Conservation (phyloP, 2,329 filamentous ascomycete genomes). For the Diaporthe batatas region DNA sequence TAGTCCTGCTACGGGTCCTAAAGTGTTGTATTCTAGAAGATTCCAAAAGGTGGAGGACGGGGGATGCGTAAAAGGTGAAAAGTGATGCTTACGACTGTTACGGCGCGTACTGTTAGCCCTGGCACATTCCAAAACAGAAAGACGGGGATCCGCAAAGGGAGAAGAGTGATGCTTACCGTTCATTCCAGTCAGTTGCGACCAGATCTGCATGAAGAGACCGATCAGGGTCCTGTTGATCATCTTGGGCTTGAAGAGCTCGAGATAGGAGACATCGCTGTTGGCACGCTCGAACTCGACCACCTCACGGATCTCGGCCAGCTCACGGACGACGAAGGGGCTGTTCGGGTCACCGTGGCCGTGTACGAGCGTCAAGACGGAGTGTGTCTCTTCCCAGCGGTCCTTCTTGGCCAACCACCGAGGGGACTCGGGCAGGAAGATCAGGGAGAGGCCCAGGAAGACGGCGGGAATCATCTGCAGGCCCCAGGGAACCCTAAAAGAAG, state of each 20-base stretch:
- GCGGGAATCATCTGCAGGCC: conserved; percentile 62
- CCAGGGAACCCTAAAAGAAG: conserved; percentile 65
- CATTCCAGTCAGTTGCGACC: conserved; percentile 74
- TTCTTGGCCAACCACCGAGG: conserved; percentile 65
- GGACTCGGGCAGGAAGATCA: conserved; percentile 61
- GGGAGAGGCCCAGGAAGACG: conserved; percentile 55
- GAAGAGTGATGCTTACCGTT: too few relatives aligned
- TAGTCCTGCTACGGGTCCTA: too few relatives aligned
- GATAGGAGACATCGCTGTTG: conserved; percentile 77
- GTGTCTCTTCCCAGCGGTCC: conserved; percentile 60
- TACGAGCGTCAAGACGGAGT: conserved; percentile 64
- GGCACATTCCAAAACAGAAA: too few relatives aligned
- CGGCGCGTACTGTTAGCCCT: neutral
- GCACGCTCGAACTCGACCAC: conserved; percentile 80
- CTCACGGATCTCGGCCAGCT: conserved; percentile 80
- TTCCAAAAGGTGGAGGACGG: too few relatives aligned
- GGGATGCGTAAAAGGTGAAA: too few relatives aligned
- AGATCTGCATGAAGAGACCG: conserved; percentile 80
- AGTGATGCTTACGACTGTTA: too few relatives aligned
- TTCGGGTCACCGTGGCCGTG: conserved; percentile 75
- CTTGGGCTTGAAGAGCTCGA: conserved; percentile 79
- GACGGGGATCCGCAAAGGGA: too few relatives aligned
- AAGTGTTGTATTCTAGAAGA: too few relatives aligned
- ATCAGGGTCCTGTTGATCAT: conserved; percentile 82
- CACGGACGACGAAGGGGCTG: conserved; percentile 74